Evolutionary conservation across 208 protist species (phyloP).

Genomic region (Acanthamoeba triangularis): DNA sequence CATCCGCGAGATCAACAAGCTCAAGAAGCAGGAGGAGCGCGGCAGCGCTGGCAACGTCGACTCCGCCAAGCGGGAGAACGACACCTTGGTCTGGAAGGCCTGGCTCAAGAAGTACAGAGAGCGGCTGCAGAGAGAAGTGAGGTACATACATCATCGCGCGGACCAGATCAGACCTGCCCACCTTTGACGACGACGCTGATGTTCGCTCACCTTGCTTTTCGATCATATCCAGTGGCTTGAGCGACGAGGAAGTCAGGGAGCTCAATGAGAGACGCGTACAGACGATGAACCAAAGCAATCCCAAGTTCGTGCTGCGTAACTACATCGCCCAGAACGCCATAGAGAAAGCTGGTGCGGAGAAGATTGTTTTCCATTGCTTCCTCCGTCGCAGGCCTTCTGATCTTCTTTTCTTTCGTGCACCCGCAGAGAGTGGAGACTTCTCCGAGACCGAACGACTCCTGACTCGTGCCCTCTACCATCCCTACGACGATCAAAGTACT

Average conservation of each 20-base stretch:
- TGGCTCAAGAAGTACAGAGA: conserved; percentile 56
- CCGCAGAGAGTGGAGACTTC: conserved; percentile 13
- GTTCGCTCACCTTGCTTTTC: no score
- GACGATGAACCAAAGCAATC: conserved; percentile 68
- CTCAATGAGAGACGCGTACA: conserved; percentile 30
- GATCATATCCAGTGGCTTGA: no score
- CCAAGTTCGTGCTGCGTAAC: conserved; percentile 76
- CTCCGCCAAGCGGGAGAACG: conserved; percentile 28
- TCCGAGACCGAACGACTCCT: conserved; percentile 7
- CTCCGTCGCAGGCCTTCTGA: neutral
- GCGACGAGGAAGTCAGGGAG: neutral
- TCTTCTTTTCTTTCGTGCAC: no score
- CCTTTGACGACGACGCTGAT: neutral
- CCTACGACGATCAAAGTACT: conserved; percentile 3
- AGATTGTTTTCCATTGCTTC: neutral
- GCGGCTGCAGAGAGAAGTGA: conserved; percentile 26
- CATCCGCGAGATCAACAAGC: conserved; percentile 57
- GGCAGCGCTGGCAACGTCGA: neutral
- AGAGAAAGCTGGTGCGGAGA: conserved; percentile 39
- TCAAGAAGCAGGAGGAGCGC: conserved; percentile 56
- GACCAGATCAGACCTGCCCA: no score
- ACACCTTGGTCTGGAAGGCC: neutral
- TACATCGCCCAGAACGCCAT: conserved; percentile 75
- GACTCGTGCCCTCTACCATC: conserved; percentile 39
- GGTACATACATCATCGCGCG: neutral